A percentile compares a stretch with the other conserved stretches of the same genome.
phyloP scores from a whole-genome alignment of 169 alveolate genomes.

The Plasmodium vivax region DNA sequence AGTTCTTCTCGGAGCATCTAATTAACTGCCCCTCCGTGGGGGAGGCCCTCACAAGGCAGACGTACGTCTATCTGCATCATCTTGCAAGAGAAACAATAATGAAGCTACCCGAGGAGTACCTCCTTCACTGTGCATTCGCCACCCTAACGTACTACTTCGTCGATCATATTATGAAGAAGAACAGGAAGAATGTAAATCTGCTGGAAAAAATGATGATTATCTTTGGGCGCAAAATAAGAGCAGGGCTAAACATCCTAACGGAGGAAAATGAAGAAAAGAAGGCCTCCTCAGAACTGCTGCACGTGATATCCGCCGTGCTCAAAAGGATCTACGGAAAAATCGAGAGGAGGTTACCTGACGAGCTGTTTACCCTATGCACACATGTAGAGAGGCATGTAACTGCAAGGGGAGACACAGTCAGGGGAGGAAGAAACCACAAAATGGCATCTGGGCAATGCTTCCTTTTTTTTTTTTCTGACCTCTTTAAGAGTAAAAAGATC shows the following conservation, averaged over 20 bases:
- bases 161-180: slow-evolving; percentile 15
- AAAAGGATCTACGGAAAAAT: slow-evolving; percentile 24
- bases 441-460: slow-evolving; percentile 3
- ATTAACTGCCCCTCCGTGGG: not conserved
- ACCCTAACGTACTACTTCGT: slow-evolving; percentile 15
- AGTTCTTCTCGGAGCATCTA: slow-evolving; percentile 45
- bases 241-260: not conserved
- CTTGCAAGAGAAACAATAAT: not conserved
- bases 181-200: slow-evolving; percentile 2
- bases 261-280: slow-evolving; percentile 32
- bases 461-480: slow-evolving; percentile 59
- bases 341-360: slow-evolving; percentile 54
- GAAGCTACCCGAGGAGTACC: slow-evolving; percentile 11
- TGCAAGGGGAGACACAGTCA: not conserved
- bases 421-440: not conserved
- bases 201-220: slow-evolving; percentile 21
- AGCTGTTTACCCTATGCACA: slow-evolving; percentile 17
- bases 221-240: slow-evolving; percentile 35
- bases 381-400: slow-evolving; percentile 11
- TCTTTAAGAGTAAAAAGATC: slow-evolving; percentile 33
- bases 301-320: slow-evolving; percentile 18
- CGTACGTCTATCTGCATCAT: not conserved
- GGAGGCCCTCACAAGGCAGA: not conserved
- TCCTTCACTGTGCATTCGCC: slow-evolving; percentile 40
- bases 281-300: slow-evolving; percentile 11